These are phyloP conservation scores for Gleditsia sinensis DNA, from an alignment of 306 rosid species.

Conservation along the genomic window DNA sequence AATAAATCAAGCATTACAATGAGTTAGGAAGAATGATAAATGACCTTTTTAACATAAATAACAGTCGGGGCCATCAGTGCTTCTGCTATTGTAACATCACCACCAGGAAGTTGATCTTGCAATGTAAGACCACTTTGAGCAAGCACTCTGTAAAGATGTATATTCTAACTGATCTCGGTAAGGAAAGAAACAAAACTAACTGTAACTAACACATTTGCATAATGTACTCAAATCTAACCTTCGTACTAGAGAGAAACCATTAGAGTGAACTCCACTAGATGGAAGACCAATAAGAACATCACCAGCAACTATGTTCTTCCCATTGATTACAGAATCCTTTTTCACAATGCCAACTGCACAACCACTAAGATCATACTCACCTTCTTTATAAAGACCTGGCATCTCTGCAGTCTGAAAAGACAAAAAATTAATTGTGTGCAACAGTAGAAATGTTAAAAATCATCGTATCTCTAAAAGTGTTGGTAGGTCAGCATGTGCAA, in stretches of 20 bases:
- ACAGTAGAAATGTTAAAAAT: conserved; percentile 3
- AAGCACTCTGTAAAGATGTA: conserved; percentile 44
- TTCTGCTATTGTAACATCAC: conserved; percentile 61
- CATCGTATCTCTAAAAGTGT: background rate
- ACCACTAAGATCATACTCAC: conserved; percentile 95
- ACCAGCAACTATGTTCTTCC: conserved; percentile 72
- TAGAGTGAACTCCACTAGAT: conserved; percentile 92
- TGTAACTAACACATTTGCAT: background rate
- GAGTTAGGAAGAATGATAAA: background rate
- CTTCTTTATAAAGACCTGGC: conserved; percentile 89
- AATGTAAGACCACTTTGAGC: conserved; percentile 70
- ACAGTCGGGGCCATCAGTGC: conserved; percentile 92
- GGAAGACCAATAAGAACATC: conserved; percentile 83
- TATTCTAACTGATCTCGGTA: background rate
- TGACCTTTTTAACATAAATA: conserved; percentile 90
- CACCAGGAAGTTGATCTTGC: conserved; percentile 72
- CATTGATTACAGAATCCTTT: conserved; percentile 73
- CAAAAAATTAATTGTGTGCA: conserved; percentile 14
- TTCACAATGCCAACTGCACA: conserved; percentile 88
- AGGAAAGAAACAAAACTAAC: background rate
- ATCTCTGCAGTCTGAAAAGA: conserved; percentile 88
- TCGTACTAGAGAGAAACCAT: conserved; percentile 93
- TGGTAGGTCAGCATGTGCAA: background rate
- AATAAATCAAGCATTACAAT: background rate
- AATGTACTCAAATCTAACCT: conserved; percentile 46